phyloP scores from a whole-genome alignment of 192 early-diverging fungal genomes.

The Backusella morwellensis region DNA sequence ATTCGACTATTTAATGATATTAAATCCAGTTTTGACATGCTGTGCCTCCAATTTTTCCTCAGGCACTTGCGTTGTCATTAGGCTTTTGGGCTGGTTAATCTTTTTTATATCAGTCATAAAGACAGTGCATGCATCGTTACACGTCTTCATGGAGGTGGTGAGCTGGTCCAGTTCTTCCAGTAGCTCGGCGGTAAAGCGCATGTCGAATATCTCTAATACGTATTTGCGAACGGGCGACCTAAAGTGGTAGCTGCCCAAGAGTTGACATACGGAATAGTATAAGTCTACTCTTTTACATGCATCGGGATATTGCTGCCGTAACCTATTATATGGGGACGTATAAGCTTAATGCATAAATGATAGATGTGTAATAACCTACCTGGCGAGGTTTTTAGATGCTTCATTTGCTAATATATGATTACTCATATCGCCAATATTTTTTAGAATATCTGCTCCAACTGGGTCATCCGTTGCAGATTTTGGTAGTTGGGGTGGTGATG shows the following conservation, averaged over 20 bases:
- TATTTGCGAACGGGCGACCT: slow-evolving; percentile 69
- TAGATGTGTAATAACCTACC: slow-evolving; percentile 35
- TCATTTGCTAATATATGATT: slow-evolving; percentile 81
- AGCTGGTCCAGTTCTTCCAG: slow-evolving; percentile 45
- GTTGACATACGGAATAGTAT: slow-evolving; percentile 58
- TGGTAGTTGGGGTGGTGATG: slow-evolving; percentile 43
- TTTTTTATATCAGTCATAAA: slow-evolving; percentile 12
- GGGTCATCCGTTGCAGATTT: slow-evolving; percentile 30
- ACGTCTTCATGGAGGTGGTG: not conserved
- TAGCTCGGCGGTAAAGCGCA: slow-evolving; percentile 48
- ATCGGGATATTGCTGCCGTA: slow-evolving; percentile 57
- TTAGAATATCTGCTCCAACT: slow-evolving; percentile 55
- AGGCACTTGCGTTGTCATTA: not conserved
- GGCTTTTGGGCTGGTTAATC: not conserved
- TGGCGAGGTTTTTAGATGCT: slow-evolving; percentile 69
- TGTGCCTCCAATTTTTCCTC: slow-evolving; percentile 14
- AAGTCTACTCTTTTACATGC: slow-evolving; percentile 54
- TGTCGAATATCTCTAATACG: slow-evolving; percentile 76
- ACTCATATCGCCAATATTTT: slow-evolving; percentile 71
- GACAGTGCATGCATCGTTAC: not conserved
- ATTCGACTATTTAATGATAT: not conserved
- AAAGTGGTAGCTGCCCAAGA: slow-evolving; percentile 69
- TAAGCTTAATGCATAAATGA: not conserved
- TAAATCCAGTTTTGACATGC: slow-evolving; percentile 14
- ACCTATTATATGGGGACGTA: slow-evolving; percentile 28